Conservation (phyloP, 2,329 filamentous ascomycete genomes). For the Sarocladium kiliense region DNA sequence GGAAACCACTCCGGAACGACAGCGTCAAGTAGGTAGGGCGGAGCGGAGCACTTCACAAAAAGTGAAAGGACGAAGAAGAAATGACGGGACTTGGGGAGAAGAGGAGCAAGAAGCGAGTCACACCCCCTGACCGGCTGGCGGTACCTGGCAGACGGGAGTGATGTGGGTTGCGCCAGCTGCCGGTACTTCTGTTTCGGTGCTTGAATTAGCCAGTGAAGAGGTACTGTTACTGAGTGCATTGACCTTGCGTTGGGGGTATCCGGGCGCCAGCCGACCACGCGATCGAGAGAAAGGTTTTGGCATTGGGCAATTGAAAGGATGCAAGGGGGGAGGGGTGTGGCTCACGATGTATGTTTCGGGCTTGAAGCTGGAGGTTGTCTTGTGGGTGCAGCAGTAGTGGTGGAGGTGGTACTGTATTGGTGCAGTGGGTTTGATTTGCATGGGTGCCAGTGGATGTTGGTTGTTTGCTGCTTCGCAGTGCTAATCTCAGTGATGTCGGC, state of each 20-base stretch:
- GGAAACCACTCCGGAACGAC: neutral
- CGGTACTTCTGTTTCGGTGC: constrained; percentile 5
- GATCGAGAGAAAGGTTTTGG: neutral
- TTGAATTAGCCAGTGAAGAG: neutral
- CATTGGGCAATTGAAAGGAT: neutral
- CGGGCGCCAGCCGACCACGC: neutral
- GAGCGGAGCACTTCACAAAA: neutral
- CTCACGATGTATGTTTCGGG: constrained; percentile 2
- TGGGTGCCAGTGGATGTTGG: neutral
- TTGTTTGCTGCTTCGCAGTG: neutral
- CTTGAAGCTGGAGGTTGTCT: neutral
- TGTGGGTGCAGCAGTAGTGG: neutral
- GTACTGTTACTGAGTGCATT: neutral
- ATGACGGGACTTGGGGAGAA: neutral
- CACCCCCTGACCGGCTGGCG: neutral
- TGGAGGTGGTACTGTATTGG: neutral
- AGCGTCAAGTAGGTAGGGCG: neutral
- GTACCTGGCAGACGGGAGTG: neutral
- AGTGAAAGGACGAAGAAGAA: neutral
- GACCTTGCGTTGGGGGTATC: neutral
- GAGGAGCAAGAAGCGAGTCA: neutral
- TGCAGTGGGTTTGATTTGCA: too few relatives aligned
- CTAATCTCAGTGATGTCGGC: too few relatives aligned
- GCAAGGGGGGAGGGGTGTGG: neutral
- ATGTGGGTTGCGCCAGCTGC: neutral